phyloP scores from a whole-genome alignment of 306 rosid species.

The Cyamopsis tetragonoloba region DNA sequence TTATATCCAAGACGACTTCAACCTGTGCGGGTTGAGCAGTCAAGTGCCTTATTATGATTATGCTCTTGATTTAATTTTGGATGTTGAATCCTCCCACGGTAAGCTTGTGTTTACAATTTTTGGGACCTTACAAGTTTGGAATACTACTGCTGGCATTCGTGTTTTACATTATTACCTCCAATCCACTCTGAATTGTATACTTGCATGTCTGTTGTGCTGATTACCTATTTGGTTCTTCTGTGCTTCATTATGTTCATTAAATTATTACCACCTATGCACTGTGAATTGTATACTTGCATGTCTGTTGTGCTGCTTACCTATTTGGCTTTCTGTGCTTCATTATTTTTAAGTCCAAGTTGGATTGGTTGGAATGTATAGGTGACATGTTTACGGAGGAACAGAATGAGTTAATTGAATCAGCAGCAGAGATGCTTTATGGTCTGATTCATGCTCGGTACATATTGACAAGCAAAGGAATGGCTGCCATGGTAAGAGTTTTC shows the following conservation, averaged over 20 bases:
- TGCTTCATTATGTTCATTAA: background rate
- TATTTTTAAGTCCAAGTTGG: background rate
- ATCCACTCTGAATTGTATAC: background rate
- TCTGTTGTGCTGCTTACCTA: background rate
- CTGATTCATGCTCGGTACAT: slow-evolving; percentile 91
- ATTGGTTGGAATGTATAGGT: slow-evolving; percentile 46
- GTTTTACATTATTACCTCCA: background rate
- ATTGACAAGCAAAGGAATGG: slow-evolving; percentile 89
- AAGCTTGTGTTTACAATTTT: slow-evolving; percentile 17
- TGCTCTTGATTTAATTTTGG: slow-evolving; percentile 95
- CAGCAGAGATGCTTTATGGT: slow-evolving; percentile 98
- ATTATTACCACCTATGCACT: too few relatives aligned
- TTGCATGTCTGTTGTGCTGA: background rate
- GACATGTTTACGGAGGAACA: slow-evolving; percentile 97
- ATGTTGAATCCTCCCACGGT: slow-evolving; percentile 98
- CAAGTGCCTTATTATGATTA: slow-evolving; percentile 98
- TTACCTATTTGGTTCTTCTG: background rate
- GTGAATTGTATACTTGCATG: background rate
- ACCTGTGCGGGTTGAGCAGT: slow-evolving; percentile 95
- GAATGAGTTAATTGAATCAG: slow-evolving; percentile 93
- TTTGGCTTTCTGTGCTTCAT: background rate
- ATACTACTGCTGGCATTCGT: background rate
- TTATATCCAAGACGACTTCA: slow-evolving; percentile 92
- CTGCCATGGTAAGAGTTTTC: slow-evolving; percentile 71
- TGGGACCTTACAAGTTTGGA: background rate